Evolutionary conservation across 805 yeast genomes (phyloP), one percentile per base, ranked within the genome.

Genomic region (Lipomyces mesembrius): DNA sequence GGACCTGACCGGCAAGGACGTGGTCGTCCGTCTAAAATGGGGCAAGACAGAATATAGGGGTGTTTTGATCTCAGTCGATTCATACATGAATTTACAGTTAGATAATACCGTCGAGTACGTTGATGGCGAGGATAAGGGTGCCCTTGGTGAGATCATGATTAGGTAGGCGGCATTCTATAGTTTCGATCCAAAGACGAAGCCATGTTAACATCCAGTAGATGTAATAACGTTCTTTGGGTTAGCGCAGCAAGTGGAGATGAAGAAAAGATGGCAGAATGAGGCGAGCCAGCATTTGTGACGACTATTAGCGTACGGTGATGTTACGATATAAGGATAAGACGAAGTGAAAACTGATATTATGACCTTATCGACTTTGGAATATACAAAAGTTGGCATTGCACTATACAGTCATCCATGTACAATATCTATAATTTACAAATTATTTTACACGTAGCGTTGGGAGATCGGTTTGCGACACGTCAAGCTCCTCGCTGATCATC

Each of bases 31-130:
- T 65, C 83, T 95, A 69, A 95, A 95, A 76, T 95, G 97, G 89
- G 94, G 92, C 75, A 85, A 85, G 71, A 90, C 97, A 11, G 96
- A 92, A 77, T 95, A 95, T 78, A 84, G 81, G 66, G 99, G 99
- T 0, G 84, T 77, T 25, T 82, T 95, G 56, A 78, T 87, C 3
- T 87, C 97, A 1, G 89, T 91, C 29, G 99, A 95, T 76, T 90
- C 91, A 73, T 95, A 95, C 79, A 94, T 95, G 94, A 95, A 95
- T 74, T 71, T 95, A 43, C 92, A 90, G 75, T 78, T 93, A 53
- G 88, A 85, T 46, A 84, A 87, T 35, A 86, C 88, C 0, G 84
- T 81, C 62, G 88, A 87, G 75, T 78, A 82, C 46, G 79, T 84
- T 1, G 80, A 81, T 66, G 83, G 84, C 51, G 81, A 79, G 59